A percentile compares a stretch with the other conserved stretches of the same genome.
Conservation (phyloP, 352 stramenopile species). For the Pythium monospermum region DNA sequence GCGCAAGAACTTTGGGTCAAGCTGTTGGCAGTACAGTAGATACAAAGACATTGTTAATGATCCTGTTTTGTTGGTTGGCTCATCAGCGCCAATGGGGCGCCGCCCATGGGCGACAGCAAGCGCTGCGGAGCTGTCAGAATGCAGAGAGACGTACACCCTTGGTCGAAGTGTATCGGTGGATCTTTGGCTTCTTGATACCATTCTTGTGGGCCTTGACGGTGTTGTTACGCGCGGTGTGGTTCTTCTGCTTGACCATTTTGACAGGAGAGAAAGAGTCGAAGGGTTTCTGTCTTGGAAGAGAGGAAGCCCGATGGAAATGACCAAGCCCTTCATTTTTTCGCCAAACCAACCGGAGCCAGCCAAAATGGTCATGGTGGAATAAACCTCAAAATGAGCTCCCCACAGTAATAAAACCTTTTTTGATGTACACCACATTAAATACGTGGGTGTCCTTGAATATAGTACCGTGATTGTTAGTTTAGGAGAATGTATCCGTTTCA, state of each 20-base stretch:
- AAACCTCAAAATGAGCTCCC: too few relatives aligned
- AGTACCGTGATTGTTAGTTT: neutral
- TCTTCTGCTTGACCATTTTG: conserved; percentile 95
- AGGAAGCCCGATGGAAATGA: too few relatives aligned
- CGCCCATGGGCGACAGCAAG: too few relatives aligned
- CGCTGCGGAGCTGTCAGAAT: too few relatives aligned
- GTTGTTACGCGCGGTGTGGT: conserved; percentile 97
- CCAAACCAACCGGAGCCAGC: conserved; percentile 19
- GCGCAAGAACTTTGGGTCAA: conserved; percentile 97
- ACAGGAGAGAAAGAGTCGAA: conserved; percentile 21
- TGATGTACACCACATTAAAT: conserved; percentile 10
- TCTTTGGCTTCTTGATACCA: conserved; percentile 97
- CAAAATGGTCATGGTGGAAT: too few relatives aligned
- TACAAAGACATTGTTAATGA: conserved; percentile 9
- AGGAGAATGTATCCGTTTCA: conserved; percentile 10
- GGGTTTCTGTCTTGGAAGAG: conserved; percentile 22
- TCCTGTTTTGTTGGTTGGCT: too few relatives aligned
- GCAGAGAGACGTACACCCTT: conserved; percentile 90
- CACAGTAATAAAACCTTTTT: conserved; percentile 17
- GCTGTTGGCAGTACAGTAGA: conserved; percentile 32
- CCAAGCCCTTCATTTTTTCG: conserved; percentile 3
- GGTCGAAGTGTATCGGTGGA: conserved; percentile 93
- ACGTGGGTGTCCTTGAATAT: too few relatives aligned
- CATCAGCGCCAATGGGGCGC: too few relatives aligned
- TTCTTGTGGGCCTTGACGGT: conserved; percentile 97